Base-by-base conservation (phyloP, 2,329 filamentous ascomycete species). In the Fusarium sp. region DNA sequence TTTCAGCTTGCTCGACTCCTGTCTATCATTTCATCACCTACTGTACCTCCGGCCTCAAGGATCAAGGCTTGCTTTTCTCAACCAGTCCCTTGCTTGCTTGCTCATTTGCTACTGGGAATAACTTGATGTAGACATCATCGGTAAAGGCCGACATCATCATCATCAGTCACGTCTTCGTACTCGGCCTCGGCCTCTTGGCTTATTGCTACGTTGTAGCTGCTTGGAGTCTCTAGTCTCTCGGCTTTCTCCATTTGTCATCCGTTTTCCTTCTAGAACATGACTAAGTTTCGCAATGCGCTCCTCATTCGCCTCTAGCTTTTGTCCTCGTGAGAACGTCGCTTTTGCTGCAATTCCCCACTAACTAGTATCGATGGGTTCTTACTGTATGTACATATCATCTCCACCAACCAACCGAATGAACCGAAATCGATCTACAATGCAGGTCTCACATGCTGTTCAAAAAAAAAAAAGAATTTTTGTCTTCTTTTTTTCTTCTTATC, bases 11-110 rank as follows among this genome's bases (percentile, higher is more conserved):
- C n/a, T 33, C 48, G 24, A 56, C 72, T 75, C 69, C 73, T 75
- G 73, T 69, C 73, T 52, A 75, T 75, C 67, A 69, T 75, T 72
- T 71, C 73, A 75, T 75, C 73, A 75, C 69, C 47, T 24, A 10
- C 22, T 15, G 41, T 42, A 17, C 48, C 20, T 42, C 14, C 33
- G 57, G 28, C 42, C 48, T 35, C 48, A 24, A 26, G 51, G 51
- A 71, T 70, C 44, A 61, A 61, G 38, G 42, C 51, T 41, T 55
- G 35, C 51, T 55, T 51, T 51, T 35, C 31, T 28, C 24, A 28
- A 20, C 24, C 45, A 28, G 45, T 31, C 45, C 45, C 41, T 44
- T 55, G 54, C 36, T 20, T 38, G 18, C 36, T 20, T 11, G n/a
- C 11, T 33, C 7, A 15, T 7, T 15, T 35, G 14, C 18, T 47